These are phyloP conservation scores for Crithidia mellificae DNA, from an alignment of 208 protist genomes.

Conservation along the genomic window DNA sequence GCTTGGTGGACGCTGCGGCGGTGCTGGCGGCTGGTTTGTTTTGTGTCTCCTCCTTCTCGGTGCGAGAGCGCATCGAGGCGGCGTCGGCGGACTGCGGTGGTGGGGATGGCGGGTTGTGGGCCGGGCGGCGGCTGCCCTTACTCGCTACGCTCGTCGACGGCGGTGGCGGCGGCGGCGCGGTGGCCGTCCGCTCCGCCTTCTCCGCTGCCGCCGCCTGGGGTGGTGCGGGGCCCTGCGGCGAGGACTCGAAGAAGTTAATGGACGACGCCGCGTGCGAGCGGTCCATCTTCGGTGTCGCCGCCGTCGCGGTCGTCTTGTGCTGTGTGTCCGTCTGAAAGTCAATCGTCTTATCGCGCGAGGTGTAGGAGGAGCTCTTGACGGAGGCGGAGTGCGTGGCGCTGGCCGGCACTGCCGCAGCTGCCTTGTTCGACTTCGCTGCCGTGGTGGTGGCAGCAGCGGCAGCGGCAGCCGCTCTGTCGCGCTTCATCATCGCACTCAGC, in stretches of 20 bases:
- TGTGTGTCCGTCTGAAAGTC: slow-evolving; percentile 15
- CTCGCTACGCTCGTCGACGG: slow-evolving; percentile 3
- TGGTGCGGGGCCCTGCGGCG: background rate
- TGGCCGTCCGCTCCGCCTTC: background rate
- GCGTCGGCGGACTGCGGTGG: background rate
- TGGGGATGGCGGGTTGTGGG: too few species aligned
- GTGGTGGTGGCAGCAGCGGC: background rate
- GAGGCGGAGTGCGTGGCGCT: slow-evolving; percentile 14
- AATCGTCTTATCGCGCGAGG: background rate
- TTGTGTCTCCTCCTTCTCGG: background rate
- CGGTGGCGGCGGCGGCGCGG: slow-evolving; percentile 2
- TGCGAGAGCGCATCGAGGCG: background rate
- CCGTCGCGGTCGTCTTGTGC: background rate
- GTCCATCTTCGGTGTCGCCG: background rate
- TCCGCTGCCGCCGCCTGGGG: background rate
- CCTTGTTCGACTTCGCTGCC: background rate
- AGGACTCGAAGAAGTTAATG: slow-evolving; percentile 8
- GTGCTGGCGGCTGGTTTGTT: background rate
- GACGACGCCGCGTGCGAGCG: slow-evolving; percentile 6
- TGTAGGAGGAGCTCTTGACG: slow-evolving; percentile 6
- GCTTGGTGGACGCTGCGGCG: background rate
- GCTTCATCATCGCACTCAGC: slow-evolving; percentile 7
- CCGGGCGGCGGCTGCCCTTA: background rate
- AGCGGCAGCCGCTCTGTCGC: background rate
- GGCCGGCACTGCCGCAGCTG: background rate